Evolutionary conservation across 768 basidiomycete genomes (phyloP).

Genomic region (Paxillus involutus): DNA sequence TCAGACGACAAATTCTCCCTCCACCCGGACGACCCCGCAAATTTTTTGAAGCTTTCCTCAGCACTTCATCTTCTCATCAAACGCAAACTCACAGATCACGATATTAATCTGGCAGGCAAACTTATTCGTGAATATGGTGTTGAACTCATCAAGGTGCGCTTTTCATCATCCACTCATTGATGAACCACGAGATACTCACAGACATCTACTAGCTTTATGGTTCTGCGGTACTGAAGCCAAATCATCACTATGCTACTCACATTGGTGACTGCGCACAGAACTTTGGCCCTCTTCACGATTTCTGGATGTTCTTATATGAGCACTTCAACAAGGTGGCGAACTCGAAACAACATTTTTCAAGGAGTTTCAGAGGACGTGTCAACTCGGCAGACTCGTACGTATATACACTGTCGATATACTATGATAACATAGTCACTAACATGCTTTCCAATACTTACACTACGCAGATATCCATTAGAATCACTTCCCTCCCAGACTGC

Average conservation of each 20-base stretch:
- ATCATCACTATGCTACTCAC: background rate
- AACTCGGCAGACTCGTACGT: conserved; percentile 24
- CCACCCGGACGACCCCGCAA: conserved; percentile 17
- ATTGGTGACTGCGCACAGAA: background rate
- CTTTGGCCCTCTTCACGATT: background rate
- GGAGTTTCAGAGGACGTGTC: conserved; percentile 52
- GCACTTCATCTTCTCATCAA: conserved; percentile 4
- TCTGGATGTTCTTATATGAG: conserved; percentile 38
- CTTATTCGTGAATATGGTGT: conserved; percentile 21
- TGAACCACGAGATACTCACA: background rate
- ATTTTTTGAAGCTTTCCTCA: conserved; percentile 19
- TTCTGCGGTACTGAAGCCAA: background rate
- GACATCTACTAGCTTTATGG: background rate
- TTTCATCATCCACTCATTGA: background rate
- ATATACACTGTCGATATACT: conserved; percentile 43
- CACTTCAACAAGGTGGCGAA: conserved; percentile 30
- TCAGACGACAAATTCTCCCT: background rate
- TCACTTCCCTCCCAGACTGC: background rate
- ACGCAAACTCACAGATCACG: background rate
- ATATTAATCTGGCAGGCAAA: conserved; percentile 5
- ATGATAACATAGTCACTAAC: too few species aligned
- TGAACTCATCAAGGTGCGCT: conserved; percentile 18
- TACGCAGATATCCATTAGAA: background rate
- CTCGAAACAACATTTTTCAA: background rate
- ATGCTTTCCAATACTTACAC: too few species aligned